Evolutionary conservation across 352 stramenopile species (phyloP), one percentile per base, ranked within the genome.

Genomic region (Phytophthora foliorum): DNA sequence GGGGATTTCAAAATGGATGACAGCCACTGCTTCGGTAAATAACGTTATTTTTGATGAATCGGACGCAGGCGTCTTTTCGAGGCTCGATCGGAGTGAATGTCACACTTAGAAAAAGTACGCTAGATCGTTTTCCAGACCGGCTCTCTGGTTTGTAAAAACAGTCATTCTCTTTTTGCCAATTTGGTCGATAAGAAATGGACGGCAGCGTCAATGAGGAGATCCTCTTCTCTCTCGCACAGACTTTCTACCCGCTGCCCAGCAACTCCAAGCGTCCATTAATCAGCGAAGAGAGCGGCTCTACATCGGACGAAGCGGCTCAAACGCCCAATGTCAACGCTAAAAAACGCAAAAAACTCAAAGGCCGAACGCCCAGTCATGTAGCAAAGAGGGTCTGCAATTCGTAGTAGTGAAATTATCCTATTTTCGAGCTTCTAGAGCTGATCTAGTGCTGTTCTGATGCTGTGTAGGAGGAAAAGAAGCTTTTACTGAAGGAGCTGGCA

Each of bases 391-490:
- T 76, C 4, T 0, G 34, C 39, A 27, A 17, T 22, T 13, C 19
- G 22, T 16, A 63, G 10, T 39, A n/a, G 39, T 32, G 17, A 4
- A 27, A 21, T 8, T 53, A 36, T 34, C 8, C 6, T 29, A 10
- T 29, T 31, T 22, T 53, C 13, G 27, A 13, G 10, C 41, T 11
- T 27, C 9, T 24, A 8, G 21, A 42, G 57, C 27, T 17, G 0
- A 41, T 50, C 32, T 46, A 10, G 4, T 60, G 5, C 29, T 45
- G 2, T 41, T 49, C 36, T 41, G 34, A 38, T 54, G 16, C 27
- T 22, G 4, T 46, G 21, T 39, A 84, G 62, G 77, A 84, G 51
- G 74, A 81, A 39, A 70, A 81, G 24, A 45, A 69, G 14, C 32
- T 67, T 32, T 59, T 76, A 46, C 41, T 69, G 13, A 64, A 61